These are phyloP conservation scores for Brassica hybrid DNA, from an alignment of 441 rosid species.

Conservation along the genomic window DNA sequence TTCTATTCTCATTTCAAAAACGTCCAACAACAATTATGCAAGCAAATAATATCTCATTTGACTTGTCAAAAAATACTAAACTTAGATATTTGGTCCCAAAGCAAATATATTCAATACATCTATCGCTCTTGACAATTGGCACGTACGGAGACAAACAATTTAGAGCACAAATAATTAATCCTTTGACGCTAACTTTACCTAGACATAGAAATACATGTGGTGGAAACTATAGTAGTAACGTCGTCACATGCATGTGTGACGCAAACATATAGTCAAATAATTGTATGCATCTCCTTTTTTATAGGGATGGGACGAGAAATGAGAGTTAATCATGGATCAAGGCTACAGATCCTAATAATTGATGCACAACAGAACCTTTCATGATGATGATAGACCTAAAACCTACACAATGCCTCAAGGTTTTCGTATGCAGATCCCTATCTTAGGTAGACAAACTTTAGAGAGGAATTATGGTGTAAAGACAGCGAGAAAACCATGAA, in stretches of 20 bases:
- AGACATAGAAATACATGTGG: conserved; percentile 19
- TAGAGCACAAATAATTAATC: neutral
- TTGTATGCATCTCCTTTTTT: conserved; percentile 28
- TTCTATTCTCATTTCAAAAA: neutral
- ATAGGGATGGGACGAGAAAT: conserved; percentile 32
- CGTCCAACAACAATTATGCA: conserved; percentile 31
- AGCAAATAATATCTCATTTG: conserved; percentile 14
- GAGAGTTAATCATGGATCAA: conserved; percentile 15
- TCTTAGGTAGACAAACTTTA: conserved; percentile 8
- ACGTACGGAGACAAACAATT: conserved; percentile 22
- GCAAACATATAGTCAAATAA: conserved; percentile 27
- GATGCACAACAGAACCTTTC: conserved; percentile 28
- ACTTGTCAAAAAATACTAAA: conserved; percentile 34
- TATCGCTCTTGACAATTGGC: conserved; percentile 14
- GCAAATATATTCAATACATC: neutral
- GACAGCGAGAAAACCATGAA: neutral
- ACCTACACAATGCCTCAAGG: conserved; percentile 17
- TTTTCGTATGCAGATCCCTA: conserved; percentile 17
- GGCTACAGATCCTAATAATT: conserved; percentile 32
- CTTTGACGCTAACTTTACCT: conserved; percentile 20
- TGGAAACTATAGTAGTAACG: conserved; percentile 16
- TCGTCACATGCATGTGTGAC: conserved; percentile 31
- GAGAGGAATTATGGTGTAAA: neutral
- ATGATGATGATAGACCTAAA: conserved; percentile 13
- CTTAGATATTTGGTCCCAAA: conserved; percentile 27